Evolutionary conservation across 1,284 basidiomycete species (phyloP), one percentile per base, ranked within the genome.

Genomic region (Takashimella koratensis): DNA sequence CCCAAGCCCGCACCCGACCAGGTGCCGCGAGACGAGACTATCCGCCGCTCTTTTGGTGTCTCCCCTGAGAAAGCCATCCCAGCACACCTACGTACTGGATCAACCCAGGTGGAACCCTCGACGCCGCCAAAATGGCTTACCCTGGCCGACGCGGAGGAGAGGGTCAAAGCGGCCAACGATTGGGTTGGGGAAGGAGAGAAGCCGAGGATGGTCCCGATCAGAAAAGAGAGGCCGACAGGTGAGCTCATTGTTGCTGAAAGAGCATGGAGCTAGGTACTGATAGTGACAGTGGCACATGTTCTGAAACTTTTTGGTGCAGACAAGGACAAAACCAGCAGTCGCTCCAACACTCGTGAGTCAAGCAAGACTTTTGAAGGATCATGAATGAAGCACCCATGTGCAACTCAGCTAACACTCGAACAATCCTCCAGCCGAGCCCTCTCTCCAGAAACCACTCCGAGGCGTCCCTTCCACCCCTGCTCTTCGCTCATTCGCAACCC

Each of bases 51-150:
- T 41, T 68, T 64, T 30, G 68, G 68, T 10, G 45, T 68, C 5
- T 59, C 66, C 1, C 65, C 68, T 13, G 58, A 64, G 46, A 63
- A 63, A 36, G n/a, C 52, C 16, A 53, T 68, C 16, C 65, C 68
- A 3, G 51, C 47, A 5, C 67, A 70, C 52, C 43, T 69, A 8
- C 54, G 64, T 2, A 69, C 66, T 2, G 54, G 44, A 26, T 64
- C 62, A 5, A 58, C 57, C 20, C 67, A 68, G 50, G 70, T 69
- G 1, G 68, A 70, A 45, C 68, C 70, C 43, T 57, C 68, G 12
- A 72, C 67, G 16, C 70, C 67, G 22, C 59, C 63, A 42, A 58
- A 66, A 56, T 70, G 66, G 61, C 63, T 67, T 55, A 60, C 62
- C 1, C 58, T 66, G 27, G 62, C 66, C n/a, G 66, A 71, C 36